Conservation (phyloP, 495 filamentous ascomycete genomes). For the Diplogelasinospora grovesii region DNA sequence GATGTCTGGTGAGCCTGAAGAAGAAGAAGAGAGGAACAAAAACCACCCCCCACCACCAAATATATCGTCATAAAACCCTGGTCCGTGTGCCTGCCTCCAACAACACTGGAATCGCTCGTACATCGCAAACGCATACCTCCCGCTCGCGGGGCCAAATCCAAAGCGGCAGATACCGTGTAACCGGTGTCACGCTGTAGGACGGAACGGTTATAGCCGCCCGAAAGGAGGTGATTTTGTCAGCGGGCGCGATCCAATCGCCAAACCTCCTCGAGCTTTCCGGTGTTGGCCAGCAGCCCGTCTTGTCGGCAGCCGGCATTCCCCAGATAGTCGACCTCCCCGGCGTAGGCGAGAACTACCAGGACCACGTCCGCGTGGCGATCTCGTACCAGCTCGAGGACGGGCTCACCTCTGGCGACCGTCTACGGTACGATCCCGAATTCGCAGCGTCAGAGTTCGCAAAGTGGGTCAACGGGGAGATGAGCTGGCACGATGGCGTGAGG, state of each 20-base stretch:
- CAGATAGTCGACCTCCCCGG: conserved; percentile 38
- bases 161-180: conserved; percentile 17
- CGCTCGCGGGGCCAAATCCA: conserved; percentile 7
- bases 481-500: conserved; percentile 14
- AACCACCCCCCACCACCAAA: too few species aligned
- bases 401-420: conserved; percentile 21
- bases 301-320: conserved; percentile 31
- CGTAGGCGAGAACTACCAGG: conserved; percentile 46
- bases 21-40: too few species aligned
- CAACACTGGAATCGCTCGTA: conserved; percentile 34
- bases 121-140: conserved; percentile 19
- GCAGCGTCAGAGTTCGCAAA: conserved; percentile 29
- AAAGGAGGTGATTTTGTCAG: conserved; percentile 49
- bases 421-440: conserved; percentile 42
- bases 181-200: conserved; percentile 21
- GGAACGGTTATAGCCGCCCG: conserved; percentile 28
- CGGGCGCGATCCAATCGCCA: conserved; percentile 45
- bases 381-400: conserved; percentile 15
- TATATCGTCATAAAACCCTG: too few species aligned
- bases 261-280: conserved; percentile 52
- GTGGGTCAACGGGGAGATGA: conserved; percentile 26
- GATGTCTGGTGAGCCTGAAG: too few species aligned
- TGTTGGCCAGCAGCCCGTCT: conserved; percentile 34
- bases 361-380: conserved; percentile 33
- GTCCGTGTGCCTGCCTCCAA: too few species aligned